Conservation (phyloP, 768 basidiomycete species). For the Grammothele lineata region DNA sequence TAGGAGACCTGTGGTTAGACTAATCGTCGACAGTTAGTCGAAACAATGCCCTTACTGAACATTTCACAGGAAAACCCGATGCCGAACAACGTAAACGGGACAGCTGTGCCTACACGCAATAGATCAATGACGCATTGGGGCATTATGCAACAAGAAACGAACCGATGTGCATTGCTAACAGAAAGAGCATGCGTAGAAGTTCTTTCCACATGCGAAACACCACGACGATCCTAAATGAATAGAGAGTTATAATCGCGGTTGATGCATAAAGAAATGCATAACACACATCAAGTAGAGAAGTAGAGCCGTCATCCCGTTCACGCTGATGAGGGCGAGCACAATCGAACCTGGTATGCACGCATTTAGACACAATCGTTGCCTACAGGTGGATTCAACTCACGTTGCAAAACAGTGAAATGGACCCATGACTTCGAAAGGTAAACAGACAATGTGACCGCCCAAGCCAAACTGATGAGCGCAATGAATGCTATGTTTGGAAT, state of each 20-base stretch:
- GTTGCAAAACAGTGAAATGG: conserved; percentile 15
- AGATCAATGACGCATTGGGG: background rate
- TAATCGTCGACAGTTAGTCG: background rate
- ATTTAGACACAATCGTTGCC: no score
- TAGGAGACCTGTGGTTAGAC: background rate
- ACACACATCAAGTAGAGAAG: conserved; percentile 26
- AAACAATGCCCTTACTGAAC: conserved; percentile 17
- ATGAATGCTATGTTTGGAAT: conserved; percentile 16
- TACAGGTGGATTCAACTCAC: conserved; percentile 9
- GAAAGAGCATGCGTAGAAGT: conserved; percentile 20
- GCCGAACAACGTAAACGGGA: conserved; percentile 19
- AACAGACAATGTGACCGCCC: conserved; percentile 20
- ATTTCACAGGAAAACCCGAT: conserved; percentile 18
- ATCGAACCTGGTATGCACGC: conserved; percentile 18
- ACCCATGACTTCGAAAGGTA: conserved; percentile 22
- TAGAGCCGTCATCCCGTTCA: conserved; percentile 19
- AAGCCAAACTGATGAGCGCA: conserved; percentile 17
- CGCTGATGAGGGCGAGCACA: conserved; percentile 17
- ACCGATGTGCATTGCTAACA: conserved; percentile 22
- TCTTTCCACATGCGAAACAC: conserved; percentile 22
- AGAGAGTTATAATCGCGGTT: no score
- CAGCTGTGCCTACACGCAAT: conserved; percentile 13
- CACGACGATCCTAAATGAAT: conserved; percentile 22
- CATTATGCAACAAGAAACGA: background rate
- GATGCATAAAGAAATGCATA: background rate